A percentile compares a stretch with the other conserved stretches of the same genome.
phyloP scores from a whole-genome alignment of 2,329 filamentous ascomycete species.

The Endoconidiophora polonica region DNA sequence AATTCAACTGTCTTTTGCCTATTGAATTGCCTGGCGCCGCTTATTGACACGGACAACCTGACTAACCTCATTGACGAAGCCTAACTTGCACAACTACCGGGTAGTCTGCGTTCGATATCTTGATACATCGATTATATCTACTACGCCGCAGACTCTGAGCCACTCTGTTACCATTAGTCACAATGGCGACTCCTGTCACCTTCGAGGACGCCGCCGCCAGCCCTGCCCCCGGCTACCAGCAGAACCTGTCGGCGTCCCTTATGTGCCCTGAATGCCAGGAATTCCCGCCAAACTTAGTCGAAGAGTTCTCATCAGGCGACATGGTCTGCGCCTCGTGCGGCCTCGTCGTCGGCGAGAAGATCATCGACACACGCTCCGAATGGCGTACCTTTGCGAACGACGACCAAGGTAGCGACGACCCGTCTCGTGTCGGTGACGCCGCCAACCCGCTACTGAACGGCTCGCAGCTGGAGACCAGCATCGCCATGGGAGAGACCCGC shows the following conservation, averaged over 20 bases:
- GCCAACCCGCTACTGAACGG: conserved; percentile 81
- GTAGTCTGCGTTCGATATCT: not conserved
- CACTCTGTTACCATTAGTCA: not conserved
- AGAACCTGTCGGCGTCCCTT: conserved; percentile 74
- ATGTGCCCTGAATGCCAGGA: conserved; percentile 87
- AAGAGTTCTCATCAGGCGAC: conserved; percentile 84
- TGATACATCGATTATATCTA: not conserved
- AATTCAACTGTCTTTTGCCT: too few species aligned
- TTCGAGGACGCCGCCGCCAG: not conserved
- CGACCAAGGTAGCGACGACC: conserved; percentile 89
- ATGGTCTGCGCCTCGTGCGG: conserved; percentile 88
- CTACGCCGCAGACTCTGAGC: not conserved
- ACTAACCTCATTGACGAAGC: not conserved
- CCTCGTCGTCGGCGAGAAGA: conserved; percentile 73
- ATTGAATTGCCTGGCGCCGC: too few species aligned
- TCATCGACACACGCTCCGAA: conserved; percentile 90
- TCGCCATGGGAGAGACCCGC: conserved; percentile 64
- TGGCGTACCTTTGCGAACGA: conserved; percentile 99
- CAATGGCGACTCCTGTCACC: not conserved
- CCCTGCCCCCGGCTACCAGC: conserved; percentile 37
- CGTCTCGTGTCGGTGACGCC: conserved; percentile 91
- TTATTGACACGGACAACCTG: too few species aligned
- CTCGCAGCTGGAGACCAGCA: conserved; percentile 73
- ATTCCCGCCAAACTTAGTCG: conserved; percentile 76
- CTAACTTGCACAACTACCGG: not conserved